Base-by-base conservation (phyloP, 2,329 filamentous ascomycete genomes). In the Aspergillus neoniger region DNA sequence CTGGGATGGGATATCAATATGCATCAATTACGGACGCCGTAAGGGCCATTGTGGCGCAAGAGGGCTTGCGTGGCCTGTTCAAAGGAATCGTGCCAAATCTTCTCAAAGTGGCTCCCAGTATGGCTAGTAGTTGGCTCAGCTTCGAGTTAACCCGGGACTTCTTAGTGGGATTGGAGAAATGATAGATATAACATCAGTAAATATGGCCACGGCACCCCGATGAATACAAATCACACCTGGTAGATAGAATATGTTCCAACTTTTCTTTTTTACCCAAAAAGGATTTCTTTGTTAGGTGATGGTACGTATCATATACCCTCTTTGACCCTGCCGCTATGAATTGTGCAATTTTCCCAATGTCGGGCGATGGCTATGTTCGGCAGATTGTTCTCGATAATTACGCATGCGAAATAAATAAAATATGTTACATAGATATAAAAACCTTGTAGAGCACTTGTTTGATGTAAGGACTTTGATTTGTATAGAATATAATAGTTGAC, bases 71-170 rank as follows among this genome's bases (percentile, higher is more conserved):
- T 61, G 95, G 95, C 54, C 80, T 99, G 47, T 99, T 98, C 83
- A 99, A 98, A 77, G 95, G 95, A 58, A 94, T 99, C 67, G 87
- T 93, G 15, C 95, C 95, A 0, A 99, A 99, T 72, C 82, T 99
- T 21, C 85, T 99, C 63, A 99, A 99, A 78, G 95, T 99, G 15
- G 94, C 95, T 7, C 95, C 95, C 3, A 98, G 93, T 75, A 99
- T 99, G 94, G 95, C 95, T 15, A 96, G 92, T 69, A 97, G 91
- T 77, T 99, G 95, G 94, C 85, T 98, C 63, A 97, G 93, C 77
- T 99, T 96, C 74, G 95, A 99, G 79, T 81, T 98, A 74, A 94
- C 91, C 8, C 86, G 95, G 66, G 95, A 99, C 77, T 90, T 96
- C 72, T 80, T 98, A 43, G 81, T 96, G 59, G 81, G 80, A 19